Evolutionary conservation across 2,329 filamentous ascomycete genomes (phyloP).

Genomic region (Aspergillus latus): DNA sequence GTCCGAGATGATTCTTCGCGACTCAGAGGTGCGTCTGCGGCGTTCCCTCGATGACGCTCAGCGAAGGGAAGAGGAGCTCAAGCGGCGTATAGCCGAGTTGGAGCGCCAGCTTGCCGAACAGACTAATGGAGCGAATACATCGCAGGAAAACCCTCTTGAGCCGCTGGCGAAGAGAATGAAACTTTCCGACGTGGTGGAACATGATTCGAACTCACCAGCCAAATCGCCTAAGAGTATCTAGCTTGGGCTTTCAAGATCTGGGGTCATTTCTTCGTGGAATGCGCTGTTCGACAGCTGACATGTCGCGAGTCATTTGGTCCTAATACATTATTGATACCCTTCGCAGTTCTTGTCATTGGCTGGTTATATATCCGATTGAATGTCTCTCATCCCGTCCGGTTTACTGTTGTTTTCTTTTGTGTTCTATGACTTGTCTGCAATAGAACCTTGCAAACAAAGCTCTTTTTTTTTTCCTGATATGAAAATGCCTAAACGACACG

Average conservation of each 20-base stretch:
- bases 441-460: slow-evolving; percentile 10
- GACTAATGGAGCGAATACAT: slow-evolving; percentile 15
- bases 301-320: slow-evolving; percentile 29
- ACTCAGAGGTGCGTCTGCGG: slow-evolving; percentile 57
- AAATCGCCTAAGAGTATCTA: slow-evolving; percentile 40
- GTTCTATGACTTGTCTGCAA: slow-evolving; percentile 10
- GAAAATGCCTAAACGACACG: slow-evolving; percentile 7
- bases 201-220: slow-evolving; percentile 32
- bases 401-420: slow-evolving; percentile 1
- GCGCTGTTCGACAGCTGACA: slow-evolving; percentile 11
- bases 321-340: slow-evolving; percentile 42
- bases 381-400: slow-evolving; percentile 11
- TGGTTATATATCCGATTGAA: slow-evolving; percentile 30
- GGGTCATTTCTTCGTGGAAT: slow-evolving; percentile 11
- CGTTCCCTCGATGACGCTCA: slow-evolving; percentile 73
- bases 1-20: slow-evolving; percentile 55
- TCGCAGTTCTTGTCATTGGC: slow-evolving; percentile 37
- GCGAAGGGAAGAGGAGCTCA: slow-evolving; percentile 75
- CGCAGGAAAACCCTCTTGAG: slow-evolving; percentile 39
- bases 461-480: slow-evolving; percentile 11
- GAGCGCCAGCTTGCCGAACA: slow-evolving; percentile 55
- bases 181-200: slow-evolving; percentile 55
- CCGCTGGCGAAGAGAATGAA: slow-evolving; percentile 57
- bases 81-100: slow-evolving; percentile 76
- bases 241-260: slow-evolving; percentile 10